phyloP scores from a whole-genome alignment of 345 rosid genomes.

The Eucalyptus sp. region DNA sequence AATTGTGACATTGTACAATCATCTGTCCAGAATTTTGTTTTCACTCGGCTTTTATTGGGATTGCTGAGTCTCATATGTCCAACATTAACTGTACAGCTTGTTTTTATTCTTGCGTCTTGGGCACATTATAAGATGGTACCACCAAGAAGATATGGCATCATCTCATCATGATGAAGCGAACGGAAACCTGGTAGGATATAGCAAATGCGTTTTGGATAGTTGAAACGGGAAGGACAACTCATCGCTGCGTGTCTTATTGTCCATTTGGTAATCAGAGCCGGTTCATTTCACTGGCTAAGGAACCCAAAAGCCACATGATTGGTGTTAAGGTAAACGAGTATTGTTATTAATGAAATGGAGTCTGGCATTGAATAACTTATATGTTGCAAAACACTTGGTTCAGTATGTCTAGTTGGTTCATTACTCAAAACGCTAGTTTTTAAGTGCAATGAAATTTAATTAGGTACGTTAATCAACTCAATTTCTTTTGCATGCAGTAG shows the following conservation, averaged over 20 bases:
- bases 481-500: rapidly evolving
- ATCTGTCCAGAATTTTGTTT: neutral
- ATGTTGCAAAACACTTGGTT: neutral
- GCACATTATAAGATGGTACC: neutral
- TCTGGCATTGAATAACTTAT: neutral
- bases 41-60: neutral
- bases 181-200: neutral
- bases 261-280: neutral
- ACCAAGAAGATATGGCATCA: neutral
- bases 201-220: neutral
- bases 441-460: neutral
- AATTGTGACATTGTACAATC: neutral
- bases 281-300: neutral
- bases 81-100: neutral
- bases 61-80: neutral
- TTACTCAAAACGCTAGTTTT: neutral
- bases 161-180: neutral
- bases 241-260: neutral
- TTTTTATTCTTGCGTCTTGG: neutral
- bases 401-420: neutral
- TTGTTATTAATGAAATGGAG: neutral
- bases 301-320: neutral
- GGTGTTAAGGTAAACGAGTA: neutral
- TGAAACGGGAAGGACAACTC: neutral
- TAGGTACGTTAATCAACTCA: neutral